A percentile compares a stretch with the other conserved stretches of the same genome.
Evolutionary conservation across 139 green algal species (phyloP).

Genomic region (Zygnema cylindricum): DNA sequence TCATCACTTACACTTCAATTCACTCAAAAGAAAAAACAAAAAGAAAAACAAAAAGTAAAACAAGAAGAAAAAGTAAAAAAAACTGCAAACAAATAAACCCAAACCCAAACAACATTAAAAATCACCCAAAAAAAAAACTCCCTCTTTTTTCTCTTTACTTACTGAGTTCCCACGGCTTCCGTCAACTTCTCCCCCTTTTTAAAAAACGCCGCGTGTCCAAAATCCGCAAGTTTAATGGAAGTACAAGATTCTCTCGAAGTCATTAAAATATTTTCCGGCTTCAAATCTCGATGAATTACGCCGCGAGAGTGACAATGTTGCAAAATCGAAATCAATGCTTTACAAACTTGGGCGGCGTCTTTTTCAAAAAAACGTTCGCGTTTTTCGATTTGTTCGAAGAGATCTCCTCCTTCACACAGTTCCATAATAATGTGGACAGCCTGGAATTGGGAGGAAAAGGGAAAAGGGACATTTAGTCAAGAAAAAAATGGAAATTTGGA

Average conservation of each 20-base stretch:
- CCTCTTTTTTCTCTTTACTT: background rate
- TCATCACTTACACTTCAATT: no score
- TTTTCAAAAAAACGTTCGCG: constrained; percentile 28
- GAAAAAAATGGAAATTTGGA: no score
- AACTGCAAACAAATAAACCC: no score
- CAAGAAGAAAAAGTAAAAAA: no score
- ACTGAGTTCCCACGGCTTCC: background rate
- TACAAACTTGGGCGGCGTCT: constrained; percentile 62
- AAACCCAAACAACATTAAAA: no score
- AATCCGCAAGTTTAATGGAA: constrained; percentile 91
- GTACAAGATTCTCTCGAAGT: constrained; percentile 70
- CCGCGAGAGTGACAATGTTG: constrained; percentile 89
- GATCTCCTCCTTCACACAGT: constrained; percentile 55
- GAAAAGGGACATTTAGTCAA: no score
- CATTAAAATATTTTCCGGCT: constrained; percentile 92
- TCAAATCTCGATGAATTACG: constrained; percentile 88
- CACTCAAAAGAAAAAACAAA: no score
- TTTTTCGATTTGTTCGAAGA: constrained; percentile 58
- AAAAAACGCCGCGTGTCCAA: constrained; percentile 87
- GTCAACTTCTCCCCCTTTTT: constrained; percentile 71
- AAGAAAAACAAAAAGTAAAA: no score
- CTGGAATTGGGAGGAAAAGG: no score
- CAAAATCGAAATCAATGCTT: constrained; percentile 87
- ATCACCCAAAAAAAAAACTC: no score
- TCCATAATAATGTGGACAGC: constrained; percentile 58